These are phyloP conservation scores for Kodamaea lidongshanica DNA, from an alignment of 805 yeast genomes.

Conservation along the genomic window DNA sequence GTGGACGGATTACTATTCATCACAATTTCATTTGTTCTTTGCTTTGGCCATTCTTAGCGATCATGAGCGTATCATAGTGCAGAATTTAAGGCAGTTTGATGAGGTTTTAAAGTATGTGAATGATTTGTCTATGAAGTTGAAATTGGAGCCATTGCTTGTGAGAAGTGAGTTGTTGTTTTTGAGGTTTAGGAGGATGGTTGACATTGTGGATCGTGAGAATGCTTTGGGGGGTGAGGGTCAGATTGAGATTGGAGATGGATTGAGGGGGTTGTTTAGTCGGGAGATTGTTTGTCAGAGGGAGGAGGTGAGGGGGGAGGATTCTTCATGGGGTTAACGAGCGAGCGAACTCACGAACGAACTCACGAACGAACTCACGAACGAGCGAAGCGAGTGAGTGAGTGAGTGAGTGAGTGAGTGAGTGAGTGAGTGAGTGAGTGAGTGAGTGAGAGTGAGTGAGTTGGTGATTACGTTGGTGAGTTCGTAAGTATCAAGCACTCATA, in stretches of 20 bases:
- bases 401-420: too few species aligned
- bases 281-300: constrained; percentile 64
- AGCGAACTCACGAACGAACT: too few species aligned
- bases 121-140: constrained; percentile 73
- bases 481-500: too few species aligned
- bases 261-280: constrained; percentile 55
- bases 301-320: constrained; percentile 37
- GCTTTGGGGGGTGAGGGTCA: constrained; percentile 9
- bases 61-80: constrained; percentile 70
- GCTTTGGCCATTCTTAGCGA: constrained; percentile 87
- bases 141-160: constrained; percentile 70
- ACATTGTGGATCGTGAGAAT: constrained; percentile 60
- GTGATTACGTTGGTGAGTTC: too few species aligned
- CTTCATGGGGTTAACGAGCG: constrained; percentile 37
- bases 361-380: too few species aligned
- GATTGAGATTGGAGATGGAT: constrained; percentile 42
- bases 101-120: constrained; percentile 91
- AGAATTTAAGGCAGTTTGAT: constrained; percentile 73
- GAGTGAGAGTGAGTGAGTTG: too few species aligned
- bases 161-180: constrained; percentile 79
- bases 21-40: constrained; percentile 83
- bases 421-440: too few species aligned
- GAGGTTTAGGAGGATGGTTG: constrained; percentile 73
- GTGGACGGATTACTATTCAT: constrained; percentile 80
- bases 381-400: too few species aligned